phyloP scores from a whole-genome alignment of 2,329 filamentous ascomycete genomes.

The Aureobasidium sp. region DNA sequence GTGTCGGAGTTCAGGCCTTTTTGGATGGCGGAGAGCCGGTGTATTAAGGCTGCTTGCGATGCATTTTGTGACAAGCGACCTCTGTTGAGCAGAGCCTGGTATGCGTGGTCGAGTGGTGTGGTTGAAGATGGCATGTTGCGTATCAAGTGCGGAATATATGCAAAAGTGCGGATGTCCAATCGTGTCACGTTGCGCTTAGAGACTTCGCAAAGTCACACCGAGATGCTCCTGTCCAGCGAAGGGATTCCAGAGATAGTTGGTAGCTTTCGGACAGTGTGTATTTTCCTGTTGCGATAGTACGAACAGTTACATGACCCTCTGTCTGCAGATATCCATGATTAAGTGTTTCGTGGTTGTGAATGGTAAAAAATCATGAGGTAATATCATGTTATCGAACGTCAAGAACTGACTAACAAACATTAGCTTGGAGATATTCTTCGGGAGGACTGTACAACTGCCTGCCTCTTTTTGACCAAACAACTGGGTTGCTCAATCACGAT shows the following conservation, averaged over 20 bases:
- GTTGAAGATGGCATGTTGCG: not conserved
- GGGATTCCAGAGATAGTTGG: too few species aligned
- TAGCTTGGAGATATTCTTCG: too few species aligned
- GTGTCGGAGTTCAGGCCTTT: slow-evolving; percentile 15
- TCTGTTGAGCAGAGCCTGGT: not conserved
- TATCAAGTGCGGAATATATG: not conserved
- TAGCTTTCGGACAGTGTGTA: too few species aligned
- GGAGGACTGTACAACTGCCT: too few species aligned
- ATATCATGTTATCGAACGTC: not conserved
- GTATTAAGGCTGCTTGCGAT: slow-evolving; percentile 14
- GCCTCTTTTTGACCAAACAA: too few species aligned
- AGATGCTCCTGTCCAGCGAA: too few species aligned
- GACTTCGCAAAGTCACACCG: not conserved
- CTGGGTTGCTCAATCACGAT: too few species aligned
- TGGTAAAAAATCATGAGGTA: not conserved
- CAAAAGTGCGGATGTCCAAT: not conserved
- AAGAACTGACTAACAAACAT: not conserved
- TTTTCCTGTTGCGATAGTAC: too few species aligned
- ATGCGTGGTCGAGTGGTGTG: not conserved
- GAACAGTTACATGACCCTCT: too few species aligned
- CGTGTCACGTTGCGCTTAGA: not conserved
- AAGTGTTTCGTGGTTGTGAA: too few species aligned
- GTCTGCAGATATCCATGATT: too few species aligned
- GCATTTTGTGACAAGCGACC: not conserved
- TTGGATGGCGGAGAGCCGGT: slow-evolving; percentile 19